Evolutionary conservation across 2,329 filamentous ascomycete species (phyloP).

Genomic region (Cladosporium sp.): DNA sequence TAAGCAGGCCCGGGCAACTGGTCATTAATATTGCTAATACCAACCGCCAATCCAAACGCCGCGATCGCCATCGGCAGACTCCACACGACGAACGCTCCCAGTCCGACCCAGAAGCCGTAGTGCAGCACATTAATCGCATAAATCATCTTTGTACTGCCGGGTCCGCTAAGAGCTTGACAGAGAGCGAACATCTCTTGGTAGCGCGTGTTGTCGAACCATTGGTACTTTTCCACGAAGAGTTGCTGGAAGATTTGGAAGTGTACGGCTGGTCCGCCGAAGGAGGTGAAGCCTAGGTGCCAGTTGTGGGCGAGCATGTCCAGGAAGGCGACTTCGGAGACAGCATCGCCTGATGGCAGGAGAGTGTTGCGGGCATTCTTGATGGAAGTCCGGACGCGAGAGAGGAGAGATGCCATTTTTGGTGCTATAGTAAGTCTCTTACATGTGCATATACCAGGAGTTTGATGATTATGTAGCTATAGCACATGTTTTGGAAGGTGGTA

Average conservation of each 20-base stretch:
- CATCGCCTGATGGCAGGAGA: constrained; percentile 2
- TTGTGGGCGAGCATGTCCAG: constrained; percentile 22
- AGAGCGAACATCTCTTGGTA: constrained; percentile 71
- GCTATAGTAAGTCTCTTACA: too few relatives aligned
- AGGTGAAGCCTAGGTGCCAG: constrained; percentile 23
- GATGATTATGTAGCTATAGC: too few relatives aligned
- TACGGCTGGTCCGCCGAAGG: constrained; percentile 55
- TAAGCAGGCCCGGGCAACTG: constrained; percentile 61
- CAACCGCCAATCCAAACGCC: constrained; percentile 65
- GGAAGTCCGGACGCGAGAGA: not conserved
- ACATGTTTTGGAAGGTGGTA: too few relatives aligned
- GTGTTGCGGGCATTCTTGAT: constrained; percentile 9
- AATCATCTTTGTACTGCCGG: constrained; percentile 67
- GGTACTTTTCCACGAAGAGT: constrained; percentile 55
- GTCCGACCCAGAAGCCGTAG: constrained; percentile 53
- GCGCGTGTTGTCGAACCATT: constrained; percentile 67
- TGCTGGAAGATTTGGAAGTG: constrained; percentile 65
- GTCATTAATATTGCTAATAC: constrained; percentile 57
- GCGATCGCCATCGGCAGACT: constrained; percentile 65
- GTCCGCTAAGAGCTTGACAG: constrained; percentile 63
- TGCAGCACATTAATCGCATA: constrained; percentile 65
- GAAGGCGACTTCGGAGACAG: not conserved
- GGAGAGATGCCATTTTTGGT: not conserved
- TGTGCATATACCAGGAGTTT: too few relatives aligned
- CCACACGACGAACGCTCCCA: constrained; percentile 62